Conservation (phyloP, 495 filamentous ascomycete species). For the Pyronema omphalodes region DNA sequence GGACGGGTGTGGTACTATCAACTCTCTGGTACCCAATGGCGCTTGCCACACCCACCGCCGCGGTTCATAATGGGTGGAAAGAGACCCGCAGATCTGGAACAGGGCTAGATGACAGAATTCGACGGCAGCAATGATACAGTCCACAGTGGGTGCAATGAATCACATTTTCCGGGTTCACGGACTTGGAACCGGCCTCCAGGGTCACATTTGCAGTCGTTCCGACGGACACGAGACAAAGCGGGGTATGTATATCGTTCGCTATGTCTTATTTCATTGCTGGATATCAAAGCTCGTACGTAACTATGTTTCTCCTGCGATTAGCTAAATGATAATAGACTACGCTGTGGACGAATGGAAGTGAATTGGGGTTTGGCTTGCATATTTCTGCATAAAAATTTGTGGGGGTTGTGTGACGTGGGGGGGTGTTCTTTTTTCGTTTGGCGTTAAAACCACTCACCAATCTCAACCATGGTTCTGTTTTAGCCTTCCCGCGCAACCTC, state of each 20-base stretch:
- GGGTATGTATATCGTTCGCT: background rate
- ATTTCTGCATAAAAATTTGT: background rate
- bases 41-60: background rate
- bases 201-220: background rate
- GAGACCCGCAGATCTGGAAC: background rate
- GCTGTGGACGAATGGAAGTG: background rate
- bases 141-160: background rate
- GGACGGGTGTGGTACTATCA: background rate
- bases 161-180: background rate
- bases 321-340: background rate
- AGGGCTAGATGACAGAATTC: background rate
- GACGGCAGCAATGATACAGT: background rate
- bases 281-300: background rate
- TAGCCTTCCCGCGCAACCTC: background rate
- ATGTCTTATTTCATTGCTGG: too few species aligned
- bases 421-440: background rate
- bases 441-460: background rate
- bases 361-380: background rate
- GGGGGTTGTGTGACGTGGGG: background rate
- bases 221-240: background rate
- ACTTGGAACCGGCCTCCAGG: background rate
- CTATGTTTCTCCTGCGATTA: background rate
- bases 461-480: background rate
- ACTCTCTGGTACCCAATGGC: background rate
- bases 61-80: background rate